phyloP scores from a whole-genome alignment of 306 rosid species.

The Inga leiocalycina region DNA sequence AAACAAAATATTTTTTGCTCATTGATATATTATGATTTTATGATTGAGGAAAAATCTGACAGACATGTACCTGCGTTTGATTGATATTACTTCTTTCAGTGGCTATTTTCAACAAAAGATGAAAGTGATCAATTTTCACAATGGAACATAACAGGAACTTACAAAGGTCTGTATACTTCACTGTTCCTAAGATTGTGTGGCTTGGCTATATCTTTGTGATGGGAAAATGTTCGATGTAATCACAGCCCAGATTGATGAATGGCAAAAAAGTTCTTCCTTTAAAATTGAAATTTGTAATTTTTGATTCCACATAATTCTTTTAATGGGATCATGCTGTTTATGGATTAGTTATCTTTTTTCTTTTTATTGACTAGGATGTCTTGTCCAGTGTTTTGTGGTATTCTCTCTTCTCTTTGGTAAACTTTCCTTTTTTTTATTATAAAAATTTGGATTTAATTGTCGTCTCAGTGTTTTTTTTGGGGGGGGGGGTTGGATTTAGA shows the following conservation, averaged over 20 bases:
- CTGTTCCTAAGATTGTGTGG: conserved; percentile 7
- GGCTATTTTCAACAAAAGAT: conserved; percentile 70
- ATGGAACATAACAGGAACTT: conserved; percentile 97
- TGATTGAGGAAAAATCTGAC: conserved; percentile 32
- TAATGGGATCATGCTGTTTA: neutral
- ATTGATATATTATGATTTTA: conserved; percentile 14
- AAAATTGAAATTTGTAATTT: conserved; percentile 17
- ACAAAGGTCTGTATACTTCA: conserved; percentile 68
- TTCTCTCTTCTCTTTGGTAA: neutral
- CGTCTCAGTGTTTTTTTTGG: neutral
- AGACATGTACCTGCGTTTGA: conserved; percentile 22
- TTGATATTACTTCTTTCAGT: conserved; percentile 57
- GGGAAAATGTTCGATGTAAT: conserved; percentile 4
- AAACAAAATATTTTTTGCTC: neutral
- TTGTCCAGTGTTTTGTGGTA: neutral
- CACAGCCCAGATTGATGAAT: neutral
- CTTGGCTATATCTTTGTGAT: conserved; percentile 23
- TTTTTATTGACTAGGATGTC: neutral
- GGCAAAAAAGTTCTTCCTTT: neutral
- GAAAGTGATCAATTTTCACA: conserved; percentile 72
- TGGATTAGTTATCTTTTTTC: neutral
- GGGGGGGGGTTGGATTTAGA: neutral
- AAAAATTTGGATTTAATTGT: neutral
- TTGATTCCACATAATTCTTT: neutral
- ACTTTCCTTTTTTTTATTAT: neutral